Evolutionary conservation across 23 red algal genomes (phyloP).

Genomic region (Chondrus crispus): DNA sequence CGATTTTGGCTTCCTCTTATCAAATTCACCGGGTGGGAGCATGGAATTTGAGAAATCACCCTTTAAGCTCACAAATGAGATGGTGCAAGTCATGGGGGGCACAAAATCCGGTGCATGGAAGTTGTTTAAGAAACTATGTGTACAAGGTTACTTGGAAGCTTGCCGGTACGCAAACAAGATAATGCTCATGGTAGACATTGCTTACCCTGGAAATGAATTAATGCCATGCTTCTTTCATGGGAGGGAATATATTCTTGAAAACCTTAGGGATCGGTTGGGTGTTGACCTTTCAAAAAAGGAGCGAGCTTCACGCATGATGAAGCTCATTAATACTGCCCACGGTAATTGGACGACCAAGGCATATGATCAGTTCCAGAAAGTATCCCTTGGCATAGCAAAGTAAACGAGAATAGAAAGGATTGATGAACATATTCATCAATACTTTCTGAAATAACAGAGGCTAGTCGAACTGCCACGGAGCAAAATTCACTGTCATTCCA

Average conservation of each 20-base stretch:
- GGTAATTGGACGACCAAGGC: conserved; percentile 88
- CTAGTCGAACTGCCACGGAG: too few species aligned
- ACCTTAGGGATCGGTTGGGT: conserved; percentile 77
- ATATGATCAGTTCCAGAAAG: conserved; percentile 90
- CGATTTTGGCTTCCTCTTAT: conserved; percentile 94
- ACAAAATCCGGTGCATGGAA: conserved; percentile 66
- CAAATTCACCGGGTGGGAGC: conserved; percentile 96
- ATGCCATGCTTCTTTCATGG: conserved; percentile 98
- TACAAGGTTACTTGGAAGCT: conserved; percentile 86
- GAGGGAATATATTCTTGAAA: conserved; percentile 78
- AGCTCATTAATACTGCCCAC: conserved; percentile 68
- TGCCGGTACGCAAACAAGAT: conserved; percentile 94
- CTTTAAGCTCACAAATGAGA: conserved; percentile 95
- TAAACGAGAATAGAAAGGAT: too few species aligned
- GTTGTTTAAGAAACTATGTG: conserved; percentile 77
- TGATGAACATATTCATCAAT: too few species aligned
- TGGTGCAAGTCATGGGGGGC: conserved; percentile 98
- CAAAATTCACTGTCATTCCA: too few species aligned
- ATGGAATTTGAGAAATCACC: conserved; percentile 98
- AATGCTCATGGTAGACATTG: conserved; percentile 95
- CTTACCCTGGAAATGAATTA: conserved; percentile 87
- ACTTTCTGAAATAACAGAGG: too few species aligned
- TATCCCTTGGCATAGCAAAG: conserved; percentile 57
- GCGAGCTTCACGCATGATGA: conserved; percentile 51
- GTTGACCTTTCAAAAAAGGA: conserved; percentile 70